phyloP scores from a whole-genome alignment of 2,329 filamentous ascomycete genomes.

The Aspergillus neoniger region DNA sequence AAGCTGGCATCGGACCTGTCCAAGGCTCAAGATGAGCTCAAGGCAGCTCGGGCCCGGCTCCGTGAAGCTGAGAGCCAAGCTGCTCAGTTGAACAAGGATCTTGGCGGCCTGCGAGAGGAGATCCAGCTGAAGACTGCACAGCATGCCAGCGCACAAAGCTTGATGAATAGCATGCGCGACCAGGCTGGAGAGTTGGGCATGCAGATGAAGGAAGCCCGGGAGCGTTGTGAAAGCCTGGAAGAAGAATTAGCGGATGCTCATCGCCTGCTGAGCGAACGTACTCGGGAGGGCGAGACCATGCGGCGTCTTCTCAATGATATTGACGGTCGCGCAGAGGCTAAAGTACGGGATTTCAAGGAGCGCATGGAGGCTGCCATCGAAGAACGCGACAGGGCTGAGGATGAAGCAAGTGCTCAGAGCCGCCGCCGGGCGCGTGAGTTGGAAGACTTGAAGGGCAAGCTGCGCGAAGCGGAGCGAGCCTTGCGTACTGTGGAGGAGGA shows the following conservation, averaged over 20 bases:
- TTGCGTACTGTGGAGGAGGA: constrained; percentile 71
- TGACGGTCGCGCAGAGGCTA: constrained; percentile 76
- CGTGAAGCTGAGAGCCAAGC: constrained; percentile 75
- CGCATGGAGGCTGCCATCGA: constrained; percentile 89
- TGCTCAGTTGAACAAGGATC: constrained; percentile 67
- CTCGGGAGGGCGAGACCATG: constrained; percentile 93
- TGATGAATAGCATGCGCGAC: constrained; percentile 90
- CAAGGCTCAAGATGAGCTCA: constrained; percentile 71
- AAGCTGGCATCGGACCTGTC: constrained; percentile 70
- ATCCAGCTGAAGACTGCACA: constrained; percentile 81
- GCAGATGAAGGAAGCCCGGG: constrained; percentile 86
- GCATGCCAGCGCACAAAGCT: constrained; percentile 78
- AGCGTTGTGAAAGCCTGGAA: constrained; percentile 80
- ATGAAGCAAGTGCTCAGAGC: constrained; percentile 78
- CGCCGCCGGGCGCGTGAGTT: constrained; percentile 77
- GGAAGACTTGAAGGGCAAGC: constrained; percentile 78
- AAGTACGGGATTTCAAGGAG: constrained; percentile 84
- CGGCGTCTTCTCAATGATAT: constrained; percentile 82
- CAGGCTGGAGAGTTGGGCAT: constrained; percentile 84
- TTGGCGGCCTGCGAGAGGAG: constrained; percentile 71
- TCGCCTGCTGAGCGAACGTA: constrained; percentile 80
- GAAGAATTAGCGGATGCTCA: constrained; percentile 91
- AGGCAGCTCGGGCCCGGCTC: constrained; percentile 57
- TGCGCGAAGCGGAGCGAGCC: constrained; percentile 79
- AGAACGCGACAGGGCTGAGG: constrained; percentile 88